A percentile compares a stretch with the other conserved stretches of the same genome.
Evolutionary conservation across 768 basidiomycete genomes (phyloP).

Genomic region (Tylopilus intermedius): DNA sequence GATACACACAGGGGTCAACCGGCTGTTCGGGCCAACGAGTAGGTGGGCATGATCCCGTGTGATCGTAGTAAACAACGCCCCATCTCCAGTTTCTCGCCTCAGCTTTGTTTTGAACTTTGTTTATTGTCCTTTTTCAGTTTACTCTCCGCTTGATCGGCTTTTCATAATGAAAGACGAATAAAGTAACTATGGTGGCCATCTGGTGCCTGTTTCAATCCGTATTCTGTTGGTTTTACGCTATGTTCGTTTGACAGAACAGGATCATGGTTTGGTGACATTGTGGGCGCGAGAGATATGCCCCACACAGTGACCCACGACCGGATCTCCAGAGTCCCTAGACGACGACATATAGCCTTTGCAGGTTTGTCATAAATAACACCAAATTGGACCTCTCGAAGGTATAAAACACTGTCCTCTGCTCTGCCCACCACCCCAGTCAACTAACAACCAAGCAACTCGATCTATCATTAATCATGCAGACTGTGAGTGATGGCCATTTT

Average conservation of each 20-base stretch:
- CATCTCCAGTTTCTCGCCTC: no score
- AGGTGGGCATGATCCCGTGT: neutral
- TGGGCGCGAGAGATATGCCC: neutral
- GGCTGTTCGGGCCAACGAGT: neutral
- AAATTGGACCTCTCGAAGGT: constrained; percentile 1
- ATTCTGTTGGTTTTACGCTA: neutral
- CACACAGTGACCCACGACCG: neutral
- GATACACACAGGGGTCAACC: no score
- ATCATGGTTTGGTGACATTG: neutral
- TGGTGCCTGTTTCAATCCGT: neutral
- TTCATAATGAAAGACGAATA: neutral
- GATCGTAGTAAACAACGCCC: neutral
- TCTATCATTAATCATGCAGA: constrained; percentile 13
- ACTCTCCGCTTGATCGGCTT: neutral
- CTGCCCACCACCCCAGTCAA: neutral
- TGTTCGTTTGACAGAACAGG: neutral
- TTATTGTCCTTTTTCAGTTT: neutral
- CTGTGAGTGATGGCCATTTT: constrained; percentile 7
- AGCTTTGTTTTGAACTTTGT: neutral
- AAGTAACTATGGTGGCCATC: neutral
- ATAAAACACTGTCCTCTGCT: neutral
- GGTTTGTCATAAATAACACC: neutral
- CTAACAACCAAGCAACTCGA: neutral
- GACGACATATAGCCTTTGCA: neutral
- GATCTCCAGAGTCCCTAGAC: neutral